Evolutionary conservation across 345 rosid genomes (phyloP).

Genomic region (Eucalyptus decipiens): DNA sequence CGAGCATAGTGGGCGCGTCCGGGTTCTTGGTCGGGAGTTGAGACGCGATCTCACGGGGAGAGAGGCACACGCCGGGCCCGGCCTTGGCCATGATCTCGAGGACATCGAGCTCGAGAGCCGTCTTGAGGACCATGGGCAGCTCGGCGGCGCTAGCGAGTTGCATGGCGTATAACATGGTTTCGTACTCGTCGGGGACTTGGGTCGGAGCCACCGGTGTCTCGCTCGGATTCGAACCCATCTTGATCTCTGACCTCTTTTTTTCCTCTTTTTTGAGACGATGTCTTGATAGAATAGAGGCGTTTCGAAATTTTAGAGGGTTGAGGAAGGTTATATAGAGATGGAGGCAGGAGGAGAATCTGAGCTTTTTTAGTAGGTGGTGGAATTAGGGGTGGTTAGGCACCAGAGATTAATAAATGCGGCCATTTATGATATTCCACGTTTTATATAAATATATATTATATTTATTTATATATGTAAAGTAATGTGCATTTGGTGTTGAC

Average conservation of each 20-base stretch:
- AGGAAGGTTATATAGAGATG: not conserved
- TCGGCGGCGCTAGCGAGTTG: conserved; percentile 8
- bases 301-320: not conserved
- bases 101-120: conserved; percentile 19
- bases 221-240: not conserved
- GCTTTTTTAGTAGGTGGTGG: not conserved
- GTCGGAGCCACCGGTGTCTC: not conserved
- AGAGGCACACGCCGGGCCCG: conserved; percentile 1
- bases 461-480: too few relatives aligned
- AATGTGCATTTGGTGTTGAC: not conserved
- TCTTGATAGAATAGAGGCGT: not conserved
- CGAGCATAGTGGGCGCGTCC: conserved; percentile 6
- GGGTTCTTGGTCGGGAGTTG: conserved; percentile 19
- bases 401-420: not conserved
- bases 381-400: not conserved
- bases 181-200: conserved; percentile 1
- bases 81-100: conserved; percentile 21
- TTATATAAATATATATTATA: too few relatives aligned
- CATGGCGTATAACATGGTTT: conserved; percentile 4
- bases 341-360: not conserved
- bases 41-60: conserved; percentile 11
- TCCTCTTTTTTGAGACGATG: not conserved
- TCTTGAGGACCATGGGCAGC: conserved; percentile 20
- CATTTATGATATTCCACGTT: not conserved
- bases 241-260: not conserved